Evolutionary conservation across 495 filamentous ascomycete genomes (phyloP), one percentile per base, ranked within the genome.

Genomic region (Aspergillus nidulans): DNA sequence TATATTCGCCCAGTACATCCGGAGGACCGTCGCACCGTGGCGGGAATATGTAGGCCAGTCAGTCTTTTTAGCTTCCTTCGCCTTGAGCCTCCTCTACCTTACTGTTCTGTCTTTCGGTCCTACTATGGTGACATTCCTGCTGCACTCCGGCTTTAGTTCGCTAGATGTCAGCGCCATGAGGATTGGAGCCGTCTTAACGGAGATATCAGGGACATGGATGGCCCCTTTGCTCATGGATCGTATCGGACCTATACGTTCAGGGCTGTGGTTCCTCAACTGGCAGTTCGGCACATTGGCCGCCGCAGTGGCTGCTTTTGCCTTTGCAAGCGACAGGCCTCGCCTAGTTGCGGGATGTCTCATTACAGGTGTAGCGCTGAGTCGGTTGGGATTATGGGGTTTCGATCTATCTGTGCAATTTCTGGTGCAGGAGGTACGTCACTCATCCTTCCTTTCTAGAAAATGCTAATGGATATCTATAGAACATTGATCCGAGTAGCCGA

Each of bases 311-410:
- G 60, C 60, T 0, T 70, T 76, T 34, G 75, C 81, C 45, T 80
- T 69, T 41, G 57, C 59, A 42, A 49, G 69, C 13, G 28, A 52
- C 5, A 56, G 55, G 6, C 61, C 62, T 6, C 60, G 63, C 19
- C 20, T 75, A 1, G 71, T 80, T 1, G 78, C 77, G 0, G 63
- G 57, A 0, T 72, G 71, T 9, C 65, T 88, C 13, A 75, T 80
- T 2, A 65, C 60, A 4, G 82, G 79, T 0, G 77, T 82, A 0
- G 74, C 77, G 0, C 25, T 85, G 10, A 88, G 85, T 49, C 74
- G 87, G 0, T 32, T 87, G 6, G 86, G 87, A 0, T 70, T 90
- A 0, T 84, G 86, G 79, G 82, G 85, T 0, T 89, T 83, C 54
- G 87, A 90, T 61, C 68, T 90, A 1, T 81, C 75, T 24, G 80